Percentiles rank a stretch among this genome's conserved stretches.
Evolutionary conservation across 768 basidiomycete species (phyloP).

Genomic region (Lepiota venenata): DNA sequence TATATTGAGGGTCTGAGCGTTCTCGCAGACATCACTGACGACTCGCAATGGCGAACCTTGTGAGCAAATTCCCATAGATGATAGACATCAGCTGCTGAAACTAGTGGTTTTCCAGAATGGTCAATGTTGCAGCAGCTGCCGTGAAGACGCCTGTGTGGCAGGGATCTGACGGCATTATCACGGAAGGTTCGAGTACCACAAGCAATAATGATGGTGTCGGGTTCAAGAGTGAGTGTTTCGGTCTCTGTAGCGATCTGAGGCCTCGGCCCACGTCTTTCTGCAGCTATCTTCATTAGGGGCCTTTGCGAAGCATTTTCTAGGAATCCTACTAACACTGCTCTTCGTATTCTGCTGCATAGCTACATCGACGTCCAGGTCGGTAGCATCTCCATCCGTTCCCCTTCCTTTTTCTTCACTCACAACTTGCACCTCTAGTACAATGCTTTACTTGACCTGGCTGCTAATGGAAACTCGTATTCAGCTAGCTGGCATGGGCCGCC

Average conservation of each 20-base stretch:
- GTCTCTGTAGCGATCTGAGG: too few species aligned
- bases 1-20: conserved; percentile 49
- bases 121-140: conserved; percentile 31
- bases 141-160: conserved; percentile 45
- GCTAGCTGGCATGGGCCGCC: conserved; percentile 46
- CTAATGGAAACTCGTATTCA: conserved; percentile 39
- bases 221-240: conserved; percentile 40
- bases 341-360: conserved; percentile 41
- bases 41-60: conserved; percentile 38
- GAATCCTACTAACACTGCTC: conserved; percentile 30
- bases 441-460: conserved; percentile 45
- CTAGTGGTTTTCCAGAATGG: conserved; percentile 7
- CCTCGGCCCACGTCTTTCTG: neutral
- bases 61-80: conserved; percentile 20
- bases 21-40: conserved; percentile 37
- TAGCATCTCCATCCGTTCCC: neutral
- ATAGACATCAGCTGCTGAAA: neutral
- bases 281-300: conserved; percentile 42
- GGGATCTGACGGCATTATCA: conserved; percentile 47
- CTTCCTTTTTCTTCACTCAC: neutral
- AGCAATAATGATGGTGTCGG: conserved; percentile 45
- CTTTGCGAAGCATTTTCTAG: conserved; percentile 42
- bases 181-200: conserved; percentile 40
- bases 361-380: conserved; percentile 50
- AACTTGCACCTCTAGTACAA: conserved; percentile 33